These are phyloP conservation scores for Vachellia collinsii DNA, from an alignment of 306 rosid species.

Conservation along the genomic window DNA sequence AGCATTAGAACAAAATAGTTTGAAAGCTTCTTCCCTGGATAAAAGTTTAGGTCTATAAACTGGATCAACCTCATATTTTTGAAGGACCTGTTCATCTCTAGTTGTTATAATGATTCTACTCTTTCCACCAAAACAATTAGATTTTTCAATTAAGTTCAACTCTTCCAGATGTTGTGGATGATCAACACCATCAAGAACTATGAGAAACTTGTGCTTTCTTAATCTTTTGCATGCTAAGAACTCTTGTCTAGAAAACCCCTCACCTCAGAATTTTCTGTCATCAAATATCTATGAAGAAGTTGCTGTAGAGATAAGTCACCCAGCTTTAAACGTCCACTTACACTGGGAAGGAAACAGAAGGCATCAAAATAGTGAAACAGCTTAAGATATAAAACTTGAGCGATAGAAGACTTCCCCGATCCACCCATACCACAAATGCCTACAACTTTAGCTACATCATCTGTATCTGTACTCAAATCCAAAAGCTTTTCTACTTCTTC, in stretches of 20 bases:
- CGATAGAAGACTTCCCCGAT: neutral
- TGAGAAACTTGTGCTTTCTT: neutral
- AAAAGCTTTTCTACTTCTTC: neutral
- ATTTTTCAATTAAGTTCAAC: neutral
- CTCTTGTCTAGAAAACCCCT: neutral
- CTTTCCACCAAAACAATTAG: neutral
- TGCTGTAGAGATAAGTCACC: neutral
- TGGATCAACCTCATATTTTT: neutral
- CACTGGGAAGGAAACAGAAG: neutral
- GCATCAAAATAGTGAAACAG: neutral
- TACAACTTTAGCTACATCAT: neutral
- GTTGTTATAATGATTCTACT: conserved; percentile 1
- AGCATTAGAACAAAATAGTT: neutral
- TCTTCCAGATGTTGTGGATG: neutral
- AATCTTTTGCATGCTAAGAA: neutral
- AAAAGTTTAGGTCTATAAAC: neutral
- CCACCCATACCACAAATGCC: neutral
- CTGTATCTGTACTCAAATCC: neutral
- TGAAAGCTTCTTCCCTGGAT: neutral
- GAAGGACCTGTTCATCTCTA: neutral
- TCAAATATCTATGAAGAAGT: neutral
- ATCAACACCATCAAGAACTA: conserved; percentile 7
- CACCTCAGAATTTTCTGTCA: neutral
- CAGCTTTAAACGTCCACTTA: neutral
- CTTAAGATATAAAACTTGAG: neutral